Base-by-base conservation (phyloP, 768 basidiomycete genomes). In the Heimioporus sp. region DNA sequence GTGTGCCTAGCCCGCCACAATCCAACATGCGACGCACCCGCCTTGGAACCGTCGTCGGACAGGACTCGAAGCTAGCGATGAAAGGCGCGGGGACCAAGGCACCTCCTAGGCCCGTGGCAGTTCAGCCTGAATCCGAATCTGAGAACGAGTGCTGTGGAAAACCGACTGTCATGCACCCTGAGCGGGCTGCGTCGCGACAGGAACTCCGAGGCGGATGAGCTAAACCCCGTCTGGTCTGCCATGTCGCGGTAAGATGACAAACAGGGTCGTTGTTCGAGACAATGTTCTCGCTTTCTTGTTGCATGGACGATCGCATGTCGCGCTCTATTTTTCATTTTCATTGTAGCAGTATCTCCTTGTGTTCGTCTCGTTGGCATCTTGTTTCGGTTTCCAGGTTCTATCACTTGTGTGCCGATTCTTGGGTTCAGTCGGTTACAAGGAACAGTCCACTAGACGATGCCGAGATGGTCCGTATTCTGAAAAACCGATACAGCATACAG, bases 1-100 rank as follows among this genome's bases (percentile, higher is more conserved):
- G 41, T 41, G 32, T 21, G 30, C 30, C 53, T 12, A 28, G 30
- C 42, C 15, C 12, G 8, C 28, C 44, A 0, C 28, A 19, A 5
- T 54, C 57, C 35, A 63, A 64, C 13, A 59, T 73, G 12, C 66
- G 72, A 19, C 72, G 80, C 10, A 76, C 77, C 10, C 73, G 79
- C 42, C 80, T 78, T 44, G 80, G 77, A 3, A 80, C 80, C 4
- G 63, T 80, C 34, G 69, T 76, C 34, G 70, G 69, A 12, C 63
- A 59, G 3, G 48, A 57, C 48, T 68, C 68, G 36, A 58, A 51
- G 30, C 51, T 68, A 13, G 68, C 42, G 20, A 30, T 49, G 8
- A 51, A 54, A 43, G 21, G 39, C 5, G 31, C 42, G 4, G 31
- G 20, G 7, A 24, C 51, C 30, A 51, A 46, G 45, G 43, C 1